Conservation (phyloP, 495 filamentous ascomycete species). For the Lophium mytilinum region DNA sequence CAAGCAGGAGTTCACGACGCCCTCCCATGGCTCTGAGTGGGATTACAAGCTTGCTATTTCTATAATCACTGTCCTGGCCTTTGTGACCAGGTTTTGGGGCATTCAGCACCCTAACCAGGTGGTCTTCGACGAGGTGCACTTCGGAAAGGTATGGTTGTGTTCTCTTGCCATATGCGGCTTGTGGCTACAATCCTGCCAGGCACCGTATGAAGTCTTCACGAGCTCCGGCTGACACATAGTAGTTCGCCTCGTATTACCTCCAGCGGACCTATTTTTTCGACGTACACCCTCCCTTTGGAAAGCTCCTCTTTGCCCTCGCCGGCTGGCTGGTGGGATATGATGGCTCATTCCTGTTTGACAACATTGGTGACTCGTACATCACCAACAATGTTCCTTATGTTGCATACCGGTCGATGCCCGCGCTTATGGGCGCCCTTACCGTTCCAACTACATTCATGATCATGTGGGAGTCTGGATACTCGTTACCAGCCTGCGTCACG, state of each 20-base stretch:
- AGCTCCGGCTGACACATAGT: constrained; percentile 4
- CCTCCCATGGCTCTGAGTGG: constrained; percentile 48
- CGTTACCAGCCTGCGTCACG: constrained; percentile 81
- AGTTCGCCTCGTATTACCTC: constrained; percentile 97
- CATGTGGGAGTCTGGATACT: constrained; percentile 99
- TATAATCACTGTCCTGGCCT: constrained; percentile 75
- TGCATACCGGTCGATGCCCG: constrained; percentile 88
- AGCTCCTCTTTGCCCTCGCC: constrained; percentile 83
- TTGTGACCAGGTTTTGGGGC: constrained; percentile 87
- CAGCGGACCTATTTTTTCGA: constrained; percentile 99
- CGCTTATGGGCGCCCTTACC: constrained; percentile 81
- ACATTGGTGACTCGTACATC: constrained; percentile 98
- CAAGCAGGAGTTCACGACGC: constrained; percentile 24
- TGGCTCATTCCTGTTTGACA: constrained; percentile 95
- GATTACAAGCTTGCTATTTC: constrained; percentile 76
- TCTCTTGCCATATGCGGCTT: neutral
- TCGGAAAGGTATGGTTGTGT: constrained; percentile 73
- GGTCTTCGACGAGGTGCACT: constrained; percentile 98
- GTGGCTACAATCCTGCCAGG: no score
- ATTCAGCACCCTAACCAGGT: constrained; percentile 93
- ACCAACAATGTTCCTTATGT: constrained; percentile 95
- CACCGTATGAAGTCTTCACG: constrained; percentile 1
- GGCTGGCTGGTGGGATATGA: constrained; percentile 95
- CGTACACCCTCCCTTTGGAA: constrained; percentile 95
- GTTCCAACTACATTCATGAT: constrained; percentile 92